Base-by-base conservation (phyloP, 169 alveolate genomes). In the Haemoproteus tartakovskyi region DNA sequence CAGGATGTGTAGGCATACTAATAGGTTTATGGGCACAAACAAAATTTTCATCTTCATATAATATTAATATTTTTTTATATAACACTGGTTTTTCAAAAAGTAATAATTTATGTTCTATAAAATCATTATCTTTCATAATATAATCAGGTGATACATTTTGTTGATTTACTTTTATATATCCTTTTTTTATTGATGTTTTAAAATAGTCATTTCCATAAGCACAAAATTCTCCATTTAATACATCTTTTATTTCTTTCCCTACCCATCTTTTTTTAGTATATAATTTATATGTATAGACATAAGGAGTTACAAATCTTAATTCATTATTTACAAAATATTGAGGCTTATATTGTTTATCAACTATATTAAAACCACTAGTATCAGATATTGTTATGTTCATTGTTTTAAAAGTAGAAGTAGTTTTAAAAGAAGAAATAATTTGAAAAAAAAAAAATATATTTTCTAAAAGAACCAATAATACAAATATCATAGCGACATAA, bases 1-100 rank as follows among this genome's bases (percentile, higher is more conserved):
- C 87, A 21, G 83, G 91, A 54, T 88, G 88, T 6, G 88, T 87
- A 12, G 93, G 93, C 16, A 88, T 14, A 59, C 93, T 86, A 8
- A 82, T 50, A 0, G 88, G 80, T 41, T 88, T 88, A 27, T 89
- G 81, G 2, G 82, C 93, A 36, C 86, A 89, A 50, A 88, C 61
- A 26, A 82, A 85, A 74, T 85, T 86, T 8, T 80, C 84, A 54
- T 79, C 86, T 50, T 88, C 91, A 3, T 56, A 60, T 4, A 88
- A 51, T 26, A 88, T 51, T 40, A 83, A 18, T 6, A 86, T 62
- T 3, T 60, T 54, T 12, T 60, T 63, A 64, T 52, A 78, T 18
- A 88, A 54, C 1, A 88, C 89, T 33, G 87, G 47, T 40, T 80
- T 89, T 78, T 88, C 93, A 45, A 86, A 89, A 9, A 88, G 79